phyloP scores from a whole-genome alignment of 1,284 basidiomycete species.

The Chalciporus sp. region DNA sequence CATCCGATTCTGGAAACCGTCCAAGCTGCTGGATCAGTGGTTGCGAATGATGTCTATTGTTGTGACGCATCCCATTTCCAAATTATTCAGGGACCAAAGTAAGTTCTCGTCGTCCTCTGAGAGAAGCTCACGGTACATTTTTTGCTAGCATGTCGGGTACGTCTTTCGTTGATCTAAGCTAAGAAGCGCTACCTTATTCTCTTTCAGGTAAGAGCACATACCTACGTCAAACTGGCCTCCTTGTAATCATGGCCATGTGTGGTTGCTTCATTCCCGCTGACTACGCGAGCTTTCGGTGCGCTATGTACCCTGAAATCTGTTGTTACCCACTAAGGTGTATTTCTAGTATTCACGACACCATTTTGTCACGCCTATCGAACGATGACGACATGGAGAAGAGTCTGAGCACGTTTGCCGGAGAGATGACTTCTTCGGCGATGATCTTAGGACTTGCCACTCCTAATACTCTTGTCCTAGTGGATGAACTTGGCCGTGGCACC shows the following conservation, averaged over 20 bases:
- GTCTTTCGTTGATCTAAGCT: neutral
- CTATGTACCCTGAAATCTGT: neutral
- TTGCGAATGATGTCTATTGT: conserved; percentile 88
- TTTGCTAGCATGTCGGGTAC: conserved; percentile 78
- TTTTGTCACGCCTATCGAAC: conserved; percentile 88
- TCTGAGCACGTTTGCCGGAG: conserved; percentile 89
- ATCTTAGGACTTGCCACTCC: conserved; percentile 81
- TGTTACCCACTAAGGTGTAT: neutral
- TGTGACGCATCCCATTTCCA: conserved; percentile 83
- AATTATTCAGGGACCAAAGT: conserved; percentile 89
- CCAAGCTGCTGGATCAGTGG: conserved; percentile 66
- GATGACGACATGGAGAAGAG: conserved; percentile 89
- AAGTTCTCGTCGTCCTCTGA: conserved; percentile 29
- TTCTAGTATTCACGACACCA: conserved; percentile 73
- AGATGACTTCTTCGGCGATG: conserved; percentile 91
- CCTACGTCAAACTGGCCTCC: conserved; percentile 81
- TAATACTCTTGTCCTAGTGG: conserved; percentile 79
- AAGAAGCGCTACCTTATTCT: neutral
- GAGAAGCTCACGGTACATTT: neutral
- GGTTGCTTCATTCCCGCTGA: conserved; percentile 92
- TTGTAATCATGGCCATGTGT: conserved; percentile 85
- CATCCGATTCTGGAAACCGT: conserved; percentile 85
- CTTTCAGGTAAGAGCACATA: conserved; percentile 87
- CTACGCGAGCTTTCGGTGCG: conserved; percentile 81
- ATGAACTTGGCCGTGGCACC: conserved; percentile 91